Conservation (phyloP, 768 basidiomycete genomes). For the Agaricus sinodeliciosus region DNA sequence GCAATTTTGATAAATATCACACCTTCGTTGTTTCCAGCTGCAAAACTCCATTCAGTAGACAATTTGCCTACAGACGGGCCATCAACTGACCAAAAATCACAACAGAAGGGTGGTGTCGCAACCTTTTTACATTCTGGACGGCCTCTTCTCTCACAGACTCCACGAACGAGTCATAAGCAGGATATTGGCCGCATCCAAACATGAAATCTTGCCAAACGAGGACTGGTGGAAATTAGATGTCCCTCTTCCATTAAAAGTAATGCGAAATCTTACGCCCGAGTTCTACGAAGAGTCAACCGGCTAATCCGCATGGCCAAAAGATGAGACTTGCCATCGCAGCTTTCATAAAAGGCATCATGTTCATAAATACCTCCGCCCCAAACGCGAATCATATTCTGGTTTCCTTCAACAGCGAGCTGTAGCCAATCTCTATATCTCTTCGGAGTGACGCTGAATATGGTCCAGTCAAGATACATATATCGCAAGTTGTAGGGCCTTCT, state of each 20-base stretch:
- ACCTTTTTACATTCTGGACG: constrained; percentile 73
- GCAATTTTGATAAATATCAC: not conserved
- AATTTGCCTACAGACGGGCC: not conserved
- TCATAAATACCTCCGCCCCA: constrained; percentile 97
- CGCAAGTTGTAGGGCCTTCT: constrained; percentile 14
- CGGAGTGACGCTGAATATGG: constrained; percentile 29
- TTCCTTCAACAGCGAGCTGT: constrained; percentile 78
- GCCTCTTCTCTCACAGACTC: constrained; percentile 73
- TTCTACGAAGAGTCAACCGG: constrained; percentile 29
- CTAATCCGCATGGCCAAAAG: not conserved
- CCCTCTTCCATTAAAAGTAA: not conserved
- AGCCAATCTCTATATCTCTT: constrained; percentile 76
- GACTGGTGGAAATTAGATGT: constrained; percentile 33
- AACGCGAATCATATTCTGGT: constrained; percentile 88
- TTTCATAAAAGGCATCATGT: constrained; percentile 73
- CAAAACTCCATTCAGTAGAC: not conserved
- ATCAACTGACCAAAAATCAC: constrained; percentile 70
- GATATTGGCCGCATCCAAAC: constrained; percentile 95
- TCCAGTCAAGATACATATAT: not conserved
- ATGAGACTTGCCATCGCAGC: constrained; percentile 57
- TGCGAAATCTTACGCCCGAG: constrained; percentile 49
- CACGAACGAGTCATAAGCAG: constrained; percentile 78
- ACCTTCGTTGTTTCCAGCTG: constrained; percentile 83
- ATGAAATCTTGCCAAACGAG: constrained; percentile 98
- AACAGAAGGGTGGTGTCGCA: constrained; percentile 83